Evolutionary conservation across 768 basidiomycete species (phyloP), one percentile per base, ranked within the genome.

Genomic region (Tubosaeta sp.): DNA sequence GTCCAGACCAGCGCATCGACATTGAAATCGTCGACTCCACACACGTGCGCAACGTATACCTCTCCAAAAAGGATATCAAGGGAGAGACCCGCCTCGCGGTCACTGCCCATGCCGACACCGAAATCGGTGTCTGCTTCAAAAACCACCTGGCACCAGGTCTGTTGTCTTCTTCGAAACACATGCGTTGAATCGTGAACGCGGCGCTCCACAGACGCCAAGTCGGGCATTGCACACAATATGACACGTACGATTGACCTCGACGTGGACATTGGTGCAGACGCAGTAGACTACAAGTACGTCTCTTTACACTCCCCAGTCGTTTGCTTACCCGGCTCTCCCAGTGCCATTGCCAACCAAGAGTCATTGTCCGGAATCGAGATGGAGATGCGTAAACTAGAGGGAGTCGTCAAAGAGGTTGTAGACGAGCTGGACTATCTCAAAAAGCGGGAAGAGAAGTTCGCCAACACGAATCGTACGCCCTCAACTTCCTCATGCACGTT

Each of bases 341-440:
- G 94, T 61, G 96, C 96, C 22, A 99, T 98, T 67, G 96, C 96
- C 10, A 97, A 96, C 72, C 94, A 97, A 67, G 96, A 99, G 68
- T 94, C 91, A 1, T 76, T 98, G 0, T 96, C 93, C 6, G 89
- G 88, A 0, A 81, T 99, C 18, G 96, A 99, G 71, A 94, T 92
- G 0, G 96, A 98, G 69, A 97, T 98, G 94, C 83, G 94, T 35
- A 98, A 98, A 64, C 77, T 99, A 3, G 96, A 99, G 68, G 94
- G 92, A 0, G 69, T 97, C 13, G 88, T 94, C 31, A 91, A 94
- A 67, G 96, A 98, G 73, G 84, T 99, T 46, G 83, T 87, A 13
- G 94, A 97, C 60, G 94, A 99, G 70, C 76, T 97, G 75, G 80
- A 81, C 8, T 98, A 95, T 71, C 80, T 99, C 53, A 91, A 94